Base-by-base conservation (phyloP, 306 rosid genomes). In the Amphicarpaea edgeworthii region DNA sequence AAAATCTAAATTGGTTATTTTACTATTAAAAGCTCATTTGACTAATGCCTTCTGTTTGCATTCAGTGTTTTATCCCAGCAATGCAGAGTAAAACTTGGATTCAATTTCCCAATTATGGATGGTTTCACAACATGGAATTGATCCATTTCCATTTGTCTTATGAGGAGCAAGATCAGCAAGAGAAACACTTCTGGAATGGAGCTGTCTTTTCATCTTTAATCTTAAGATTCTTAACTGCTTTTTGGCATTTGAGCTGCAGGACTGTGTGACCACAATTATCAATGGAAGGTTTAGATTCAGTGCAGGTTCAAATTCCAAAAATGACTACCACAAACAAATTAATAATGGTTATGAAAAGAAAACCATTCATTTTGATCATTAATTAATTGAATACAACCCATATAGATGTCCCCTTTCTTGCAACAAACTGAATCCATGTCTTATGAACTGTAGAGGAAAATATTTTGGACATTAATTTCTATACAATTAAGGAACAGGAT, bases 61-160 rank as follows among this genome's bases (percentile, higher is more conserved):
- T 77, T 87, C 91, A 11, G 96, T 57, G 50, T 21, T 75, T 73
- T 17, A 86, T 79, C 84, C 84, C 98, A 24, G 93, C 84, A 38
- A 83, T 12, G 80, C 84, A 89, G 73, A 30, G 83, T 68, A 93
- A 72, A 77, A 59, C 72, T 77, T 40, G 79, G 85, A 65, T 77
- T 73, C 55, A 65, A 19, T 17, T 55, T 77, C 71, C 72, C 82
- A 49, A 82, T 58, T 37, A 77, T 77, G 67, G 72, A 38, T 38
- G 42, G 2, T 72, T 24, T 46, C 28, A 6, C 45, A 72, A 72
- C 40, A 64, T 19, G 50, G 55, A 10, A 77, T 37, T 47, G 72
- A 57, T 32, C 12, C 55, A 34, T 14, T 47, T 49, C 21, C 59
- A 47, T 50, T 76, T 57, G 50, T 46, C 12, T 64, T 16, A 2